These are phyloP conservation scores for Arachnomyces sp. DNA, from an alignment of 2,329 filamentous ascomycete species.

Conservation along the genomic window DNA sequence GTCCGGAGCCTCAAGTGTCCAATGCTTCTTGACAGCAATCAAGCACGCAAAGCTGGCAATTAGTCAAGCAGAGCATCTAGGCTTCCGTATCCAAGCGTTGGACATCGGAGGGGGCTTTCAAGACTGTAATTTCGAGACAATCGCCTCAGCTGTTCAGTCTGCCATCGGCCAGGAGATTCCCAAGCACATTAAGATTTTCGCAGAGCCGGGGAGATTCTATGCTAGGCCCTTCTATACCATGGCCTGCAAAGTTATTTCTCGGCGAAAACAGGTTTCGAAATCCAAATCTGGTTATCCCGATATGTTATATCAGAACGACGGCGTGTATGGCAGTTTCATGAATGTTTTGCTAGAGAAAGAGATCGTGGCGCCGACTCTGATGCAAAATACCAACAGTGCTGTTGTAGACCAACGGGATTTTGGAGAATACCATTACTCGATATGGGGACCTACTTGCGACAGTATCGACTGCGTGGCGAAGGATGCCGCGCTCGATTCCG, in stretches of 20 bases:
- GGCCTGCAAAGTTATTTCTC: too few relatives aligned
- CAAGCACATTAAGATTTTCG: too few relatives aligned
- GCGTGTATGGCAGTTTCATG: slow-evolving; percentile 7
- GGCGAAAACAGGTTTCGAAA: too few relatives aligned
- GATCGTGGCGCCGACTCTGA: neutral
- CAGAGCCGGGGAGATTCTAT: too few relatives aligned
- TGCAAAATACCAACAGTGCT: too few relatives aligned
- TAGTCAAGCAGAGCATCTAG: slow-evolving; percentile 9
- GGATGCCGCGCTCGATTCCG: slow-evolving; percentile 7
- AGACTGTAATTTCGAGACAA: too few relatives aligned
- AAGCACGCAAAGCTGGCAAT: slow-evolving; percentile 14
- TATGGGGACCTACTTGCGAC: slow-evolving; percentile 25
- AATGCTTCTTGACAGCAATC: slow-evolving; percentile 15
- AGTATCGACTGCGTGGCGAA: slow-evolving; percentile 18
- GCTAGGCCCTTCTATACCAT: too few relatives aligned
- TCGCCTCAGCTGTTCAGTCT: too few relatives aligned
- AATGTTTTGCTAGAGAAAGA: slow-evolving; percentile 8
- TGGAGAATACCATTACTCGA: slow-evolving; percentile 14
- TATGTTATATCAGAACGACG: slow-evolving; percentile 5
- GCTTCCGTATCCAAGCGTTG: slow-evolving; percentile 13
- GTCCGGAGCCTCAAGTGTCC: slow-evolving; percentile 15
- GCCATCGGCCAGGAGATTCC: too few relatives aligned
- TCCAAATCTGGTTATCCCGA: too few relatives aligned
- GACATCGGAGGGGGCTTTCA: too few relatives aligned
- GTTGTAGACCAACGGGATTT: too few relatives aligned